Conservation (phyloP, 768 basidiomycete genomes). For the Lactifluus subvellereus region DNA sequence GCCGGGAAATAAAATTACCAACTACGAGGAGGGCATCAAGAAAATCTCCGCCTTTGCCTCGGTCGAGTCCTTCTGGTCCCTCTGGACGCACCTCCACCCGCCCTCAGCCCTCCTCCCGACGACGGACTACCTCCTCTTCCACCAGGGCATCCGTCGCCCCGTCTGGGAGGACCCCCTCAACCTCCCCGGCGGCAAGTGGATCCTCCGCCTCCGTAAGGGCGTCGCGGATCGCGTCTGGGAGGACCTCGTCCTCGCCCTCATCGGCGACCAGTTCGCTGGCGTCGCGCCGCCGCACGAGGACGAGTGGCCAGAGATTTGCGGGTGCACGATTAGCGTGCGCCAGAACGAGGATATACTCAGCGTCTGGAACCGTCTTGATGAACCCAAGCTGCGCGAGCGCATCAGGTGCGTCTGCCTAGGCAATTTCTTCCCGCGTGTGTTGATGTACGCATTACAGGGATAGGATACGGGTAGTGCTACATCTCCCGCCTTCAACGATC, state of each 20-base stretch:
- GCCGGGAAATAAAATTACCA: conserved; percentile 83
- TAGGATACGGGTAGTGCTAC: conserved; percentile 68
- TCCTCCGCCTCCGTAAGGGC: conserved; percentile 86
- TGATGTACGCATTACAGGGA: conserved; percentile 45
- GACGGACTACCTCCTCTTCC: conserved; percentile 93
- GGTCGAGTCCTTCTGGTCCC: conserved; percentile 94
- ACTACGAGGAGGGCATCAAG: conserved; percentile 94
- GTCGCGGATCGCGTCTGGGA: conserved; percentile 90
- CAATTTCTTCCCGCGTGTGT: background rate
- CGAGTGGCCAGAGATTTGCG: conserved; percentile 82
- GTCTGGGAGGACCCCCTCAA: conserved; percentile 97
- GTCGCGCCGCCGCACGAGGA: conserved; percentile 43
- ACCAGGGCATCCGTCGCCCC: conserved; percentile 75
- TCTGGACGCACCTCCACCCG: conserved; percentile 86
- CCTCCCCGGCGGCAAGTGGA: conserved; percentile 87
- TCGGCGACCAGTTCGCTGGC: conserved; percentile 86
- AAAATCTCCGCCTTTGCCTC: conserved; percentile 87
- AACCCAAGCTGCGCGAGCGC: conserved; percentile 68
- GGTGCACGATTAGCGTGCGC: conserved; percentile 90
- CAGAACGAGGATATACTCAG: conserved; percentile 92
- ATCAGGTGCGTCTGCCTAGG: conserved; percentile 56
- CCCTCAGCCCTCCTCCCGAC: conserved; percentile 82
- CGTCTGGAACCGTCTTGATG: conserved; percentile 87
- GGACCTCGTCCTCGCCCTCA: conserved; percentile 76
- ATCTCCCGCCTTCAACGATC: conserved; percentile 67